Evolutionary conservation across 1,139 yeast species (phyloP).

Genomic region (Eremothecium coryli): DNA sequence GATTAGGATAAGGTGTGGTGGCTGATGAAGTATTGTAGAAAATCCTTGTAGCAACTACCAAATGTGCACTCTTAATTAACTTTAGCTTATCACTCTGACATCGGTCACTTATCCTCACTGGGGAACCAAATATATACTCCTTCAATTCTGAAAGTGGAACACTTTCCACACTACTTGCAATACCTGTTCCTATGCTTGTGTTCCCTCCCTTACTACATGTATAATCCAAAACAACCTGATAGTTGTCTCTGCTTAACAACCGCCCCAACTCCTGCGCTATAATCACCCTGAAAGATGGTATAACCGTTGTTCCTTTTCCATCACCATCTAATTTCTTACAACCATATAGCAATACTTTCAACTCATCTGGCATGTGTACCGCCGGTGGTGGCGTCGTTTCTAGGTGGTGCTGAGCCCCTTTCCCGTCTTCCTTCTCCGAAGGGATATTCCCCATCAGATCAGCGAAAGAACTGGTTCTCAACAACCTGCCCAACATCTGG

Average conservation of each 20-base stretch:
- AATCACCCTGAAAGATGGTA: conserved; percentile 26
- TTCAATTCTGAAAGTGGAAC: conserved; percentile 26
- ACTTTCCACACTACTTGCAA: conserved; percentile 9
- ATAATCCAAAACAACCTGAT: conserved; percentile 28
- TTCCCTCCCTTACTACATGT: conserved; percentile 18
- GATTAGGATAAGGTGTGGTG: neutral
- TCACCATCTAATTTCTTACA: conserved; percentile 15
- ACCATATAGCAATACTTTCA: conserved; percentile 23
- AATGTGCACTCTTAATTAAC: conserved; percentile 25
- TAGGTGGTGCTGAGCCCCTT: conserved; percentile 6
- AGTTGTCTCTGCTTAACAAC: conserved; percentile 30
- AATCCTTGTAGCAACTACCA: conserved; percentile 24
- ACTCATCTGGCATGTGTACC: conserved; percentile 25
- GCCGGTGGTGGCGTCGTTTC: conserved; percentile 14
- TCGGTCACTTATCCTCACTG: conserved; percentile 23
- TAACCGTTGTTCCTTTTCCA: conserved; percentile 5
- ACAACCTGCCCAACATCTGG: conserved; percentile 17
- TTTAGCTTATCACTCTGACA: conserved; percentile 24
- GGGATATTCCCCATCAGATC: conserved; percentile 6
- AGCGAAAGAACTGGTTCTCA: conserved; percentile 11
- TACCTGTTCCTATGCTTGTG: conserved; percentile 12
- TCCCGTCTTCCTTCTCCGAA: conserved; percentile 1
- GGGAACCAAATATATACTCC: conserved; percentile 31
- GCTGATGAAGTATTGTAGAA: conserved; percentile 13
- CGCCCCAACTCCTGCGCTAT: conserved; percentile 33